A percentile compares a stretch with the other conserved stretches of the same genome.
Conservation (phyloP, 148 eudicot genomes). For the Rhododendron kiyosumense region DNA sequence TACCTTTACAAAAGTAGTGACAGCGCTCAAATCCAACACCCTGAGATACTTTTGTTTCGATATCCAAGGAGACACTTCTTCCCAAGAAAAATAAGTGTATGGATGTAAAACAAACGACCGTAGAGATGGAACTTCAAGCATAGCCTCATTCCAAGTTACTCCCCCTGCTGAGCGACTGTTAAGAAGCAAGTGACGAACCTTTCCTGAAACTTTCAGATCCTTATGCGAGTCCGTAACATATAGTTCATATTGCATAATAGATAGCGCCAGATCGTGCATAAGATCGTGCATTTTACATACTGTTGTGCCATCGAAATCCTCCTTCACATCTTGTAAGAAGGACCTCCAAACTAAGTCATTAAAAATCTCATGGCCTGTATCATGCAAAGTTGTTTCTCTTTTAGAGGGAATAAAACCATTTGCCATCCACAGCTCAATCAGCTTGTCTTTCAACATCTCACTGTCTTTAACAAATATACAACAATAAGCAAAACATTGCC, state of each 20-base stretch:
- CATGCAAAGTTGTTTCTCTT: not conserved
- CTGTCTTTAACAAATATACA: not conserved
- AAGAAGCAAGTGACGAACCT: not conserved
- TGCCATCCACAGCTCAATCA: constrained; percentile 10
- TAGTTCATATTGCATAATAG: not conserved
- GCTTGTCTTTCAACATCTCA: not conserved
- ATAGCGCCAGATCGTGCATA: constrained; percentile 2
- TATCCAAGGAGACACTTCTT: no score
- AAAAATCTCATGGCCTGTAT: constrained; percentile 2
- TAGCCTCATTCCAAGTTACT: not conserved
- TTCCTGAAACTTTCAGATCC: not conserved
- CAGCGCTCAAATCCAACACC: not conserved
- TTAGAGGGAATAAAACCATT: not conserved
- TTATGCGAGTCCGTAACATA: not conserved
- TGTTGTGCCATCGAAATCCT: not conserved
- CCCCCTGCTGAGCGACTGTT: not conserved
- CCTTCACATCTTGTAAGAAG: constrained; percentile 7
- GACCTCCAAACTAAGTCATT: not conserved
- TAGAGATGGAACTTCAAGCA: not conserved
- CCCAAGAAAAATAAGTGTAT: not conserved
- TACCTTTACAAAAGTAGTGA: not conserved
- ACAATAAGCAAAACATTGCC: constrained; percentile 7
- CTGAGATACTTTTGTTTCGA: not conserved
- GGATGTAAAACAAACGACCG: not conserved
- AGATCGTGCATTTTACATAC: constrained; percentile 16